Base-by-base conservation (phyloP, 1,284 basidiomycete species). In the Naganishia sp. region DNA sequence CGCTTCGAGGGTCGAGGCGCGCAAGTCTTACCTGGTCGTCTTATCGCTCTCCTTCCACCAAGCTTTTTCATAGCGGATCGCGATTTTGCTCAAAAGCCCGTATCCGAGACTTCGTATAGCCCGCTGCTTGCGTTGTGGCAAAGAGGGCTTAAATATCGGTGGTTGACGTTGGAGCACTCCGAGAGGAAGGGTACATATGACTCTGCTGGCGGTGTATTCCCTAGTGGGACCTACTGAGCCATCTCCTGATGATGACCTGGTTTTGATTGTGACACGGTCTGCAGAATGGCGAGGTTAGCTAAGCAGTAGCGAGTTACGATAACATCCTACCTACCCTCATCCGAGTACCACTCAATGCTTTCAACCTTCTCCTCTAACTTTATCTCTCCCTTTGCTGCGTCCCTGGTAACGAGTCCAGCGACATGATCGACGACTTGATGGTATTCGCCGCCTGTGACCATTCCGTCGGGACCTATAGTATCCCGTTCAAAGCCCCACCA, bases 11-110 rank as follows among this genome's bases (percentile, higher is more conserved):
- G 10, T 6, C 6, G 21, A 45, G 23, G 23, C 4, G 46, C 51
- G 4, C 31, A 1, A 31, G 11, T 56, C 63, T 50, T 25, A 50
- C 63, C 43, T 50, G 18, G 42, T 39, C 23, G 51, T 47, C 17
- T 46, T 41, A 46, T 61, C 42, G 28, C 47, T 58, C 21, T 61
- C 65, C 45, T 53, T 58, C 79, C 79, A 79, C 77, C 78, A 80
- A 13, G 72, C 71, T 32, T 68, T 63, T 1, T 71, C 63, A 66
- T 79, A 80, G 35, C 71, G 67, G 39, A 80, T 55, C 45, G 79
- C 71, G 25, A 75, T 72, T 70, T 80, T 79, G 71, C 79, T 80
- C 47, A 80, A 70, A 17, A 78, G 71, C 47, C 79, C 79, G 43
- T 77, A 75, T 17, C 74, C 75, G 1, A 75, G 71, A 6, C 71